Percentiles rank a stretch among this genome's conserved stretches.
Conservation (phyloP, 257 asterid species). For the Ballota nigra region DNA sequence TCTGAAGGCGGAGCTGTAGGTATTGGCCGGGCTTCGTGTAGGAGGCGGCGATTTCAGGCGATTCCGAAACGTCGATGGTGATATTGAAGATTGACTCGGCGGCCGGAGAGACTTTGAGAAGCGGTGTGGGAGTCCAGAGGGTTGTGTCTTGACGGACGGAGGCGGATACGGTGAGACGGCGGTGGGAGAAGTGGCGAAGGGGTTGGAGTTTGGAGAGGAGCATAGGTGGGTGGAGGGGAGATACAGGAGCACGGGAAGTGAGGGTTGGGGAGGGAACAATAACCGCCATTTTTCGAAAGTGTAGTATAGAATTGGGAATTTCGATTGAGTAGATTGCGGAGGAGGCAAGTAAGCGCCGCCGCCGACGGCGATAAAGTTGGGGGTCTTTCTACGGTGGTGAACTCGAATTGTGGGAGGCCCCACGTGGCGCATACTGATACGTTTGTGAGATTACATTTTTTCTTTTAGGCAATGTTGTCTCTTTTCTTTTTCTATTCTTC, state of each 20-base stretch:
- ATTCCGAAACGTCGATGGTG: constrained; percentile 80
- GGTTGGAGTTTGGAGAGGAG: constrained; percentile 50
- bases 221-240: constrained; percentile 47
- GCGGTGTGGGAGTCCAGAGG: constrained; percentile 71
- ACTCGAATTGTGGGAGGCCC: constrained; percentile 9
- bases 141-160: constrained; percentile 74
- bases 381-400: background rate
- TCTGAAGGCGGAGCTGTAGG: constrained; percentile 75
- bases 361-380: constrained; percentile 28
- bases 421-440: constrained; percentile 36
- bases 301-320: background rate
- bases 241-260: constrained; percentile 52
- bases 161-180: constrained; percentile 47
- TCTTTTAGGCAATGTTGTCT: too few relatives aligned
- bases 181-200: constrained; percentile 42
- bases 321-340: constrained; percentile 27
- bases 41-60: constrained; percentile 74
- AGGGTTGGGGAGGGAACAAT: constrained; percentile 36
- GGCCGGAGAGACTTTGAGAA: constrained; percentile 62
- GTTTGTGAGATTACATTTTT: constrained; percentile 10
- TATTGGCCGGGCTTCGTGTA: constrained; percentile 85
- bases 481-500: too few relatives aligned
- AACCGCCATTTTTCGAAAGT: constrained; percentile 47
- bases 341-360: constrained; percentile 59
- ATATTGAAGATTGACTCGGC: constrained; percentile 81